Base-by-base conservation (phyloP, 2,329 filamentous ascomycete species). In the Zelopaecilomyces penicillatus region DNA sequence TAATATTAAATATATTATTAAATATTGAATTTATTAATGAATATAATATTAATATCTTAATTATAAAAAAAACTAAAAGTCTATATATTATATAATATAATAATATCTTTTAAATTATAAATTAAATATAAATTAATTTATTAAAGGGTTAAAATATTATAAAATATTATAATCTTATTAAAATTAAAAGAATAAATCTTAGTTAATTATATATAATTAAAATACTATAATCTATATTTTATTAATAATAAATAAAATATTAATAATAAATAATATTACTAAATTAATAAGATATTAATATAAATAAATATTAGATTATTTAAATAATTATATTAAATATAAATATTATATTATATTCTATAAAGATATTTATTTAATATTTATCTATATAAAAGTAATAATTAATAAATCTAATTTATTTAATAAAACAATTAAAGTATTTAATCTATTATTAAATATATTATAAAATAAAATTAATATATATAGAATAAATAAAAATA, bases 131-230 rank as follows among this genome's bases (percentile, higher is more conserved):
- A 26, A 12, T 38, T 27, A 37, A 36, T 29, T n/a, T 11, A 8
- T 37, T 43, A 37, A 37, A 33, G 29, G 30, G 4, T 43, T 43
- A 43, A 38, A 9, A 4, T 19, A 38, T n/a, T n/a, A 38, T n/a
- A 5, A 38, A 26, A 38, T 12, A 12, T 27, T 12, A 37, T 28
- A 7, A 42, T 28, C 41, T n/a, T n/a, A 29, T 44, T 37, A 43
- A 43, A 37, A 44, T 34, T 46, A 46, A 41, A 6, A 44, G 26
- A 37, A 46, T n/a, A 40, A n/a, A 5, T 30, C 11, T 40, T 30
- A n/a, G n/a, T n/a, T 30, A n/a, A 40, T 40, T 30, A 40, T 40
- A 30, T n/a, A 8, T 26, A 32, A 12, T 32, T 12, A 41, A 32
- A 41, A 6, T 27, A 8, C 10, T 41, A n/a, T n/a, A n/a, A n/a